Base-by-base conservation (phyloP, 768 basidiomycete species). In the Psilocybe sp. region DNA sequence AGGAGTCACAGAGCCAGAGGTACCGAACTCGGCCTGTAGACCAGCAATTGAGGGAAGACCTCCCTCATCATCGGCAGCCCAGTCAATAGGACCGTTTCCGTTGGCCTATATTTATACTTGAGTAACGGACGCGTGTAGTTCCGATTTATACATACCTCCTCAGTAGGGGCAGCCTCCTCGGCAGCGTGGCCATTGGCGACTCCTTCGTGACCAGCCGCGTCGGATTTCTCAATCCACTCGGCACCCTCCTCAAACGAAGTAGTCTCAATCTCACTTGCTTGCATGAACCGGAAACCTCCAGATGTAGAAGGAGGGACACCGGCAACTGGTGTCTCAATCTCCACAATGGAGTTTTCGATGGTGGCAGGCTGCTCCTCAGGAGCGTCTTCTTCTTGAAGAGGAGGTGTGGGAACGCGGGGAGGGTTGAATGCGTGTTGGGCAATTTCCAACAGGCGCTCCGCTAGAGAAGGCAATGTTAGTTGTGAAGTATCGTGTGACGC, bases 21-120 rank as follows among this genome's bases (percentile, higher is more conserved):
- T 80, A 5, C 84, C 86, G 60, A 92, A 90, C 55, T 80, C 81
- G 40, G 86, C 85, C 50, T 92, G 89, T 20, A 92, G 74, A 42
- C 78, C 79, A 5, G 82, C 82, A 44, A 93, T 85, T 1, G 87
- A 74, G n/a, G 91, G 90, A 13, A 92, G 78, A 5, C 79, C 88
- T 14, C 75, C 80, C 54, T 86, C 85, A n/a, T 89, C 87, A 49
- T 90, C 88, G 37, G 81, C 83, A 13, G 90, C 87, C 90, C 91
- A 92, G 65, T 92, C 85, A 49, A 92, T 75, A 20, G 80, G 69
- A 58, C 61, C 60, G 57, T 63, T 54, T 47, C 60, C 60, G 57
- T 63, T 54, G 48, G 60, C 49, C n/a, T 43, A 49, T 54, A 58
- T 47, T 46, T 47, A 47, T 39, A 36, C 37, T 33, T 16, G 20